Conservation (phyloP, 495 filamentous ascomycete species). For the Massariosphaeria phaeospora region DNA sequence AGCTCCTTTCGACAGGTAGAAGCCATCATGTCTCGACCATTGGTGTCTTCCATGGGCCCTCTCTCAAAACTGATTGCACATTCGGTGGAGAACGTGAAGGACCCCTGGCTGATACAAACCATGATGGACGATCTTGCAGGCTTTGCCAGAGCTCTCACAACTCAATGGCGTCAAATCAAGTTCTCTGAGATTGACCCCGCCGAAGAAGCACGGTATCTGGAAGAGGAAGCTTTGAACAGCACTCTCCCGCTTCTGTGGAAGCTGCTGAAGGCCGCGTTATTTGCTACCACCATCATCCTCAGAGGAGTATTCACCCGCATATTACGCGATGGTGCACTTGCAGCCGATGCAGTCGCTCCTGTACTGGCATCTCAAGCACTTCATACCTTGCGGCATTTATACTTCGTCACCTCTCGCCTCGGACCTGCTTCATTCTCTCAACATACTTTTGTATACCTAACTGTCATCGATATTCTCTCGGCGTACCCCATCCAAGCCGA, state of each 20-base stretch:
- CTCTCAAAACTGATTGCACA: conserved; percentile 72
- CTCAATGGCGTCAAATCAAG: conserved; percentile 82
- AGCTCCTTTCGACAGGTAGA: conserved; percentile 47
- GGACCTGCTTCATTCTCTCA: conserved; percentile 71
- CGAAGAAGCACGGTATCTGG: conserved; percentile 65
- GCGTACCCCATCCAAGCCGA: conserved; percentile 65
- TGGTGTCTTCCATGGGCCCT: conserved; percentile 72
- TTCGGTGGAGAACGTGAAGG: conserved; percentile 59
- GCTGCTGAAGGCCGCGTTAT: conserved; percentile 73
- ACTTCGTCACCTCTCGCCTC: conserved; percentile 79
- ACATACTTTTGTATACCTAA: conserved; percentile 77
- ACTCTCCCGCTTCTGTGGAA: conserved; percentile 80
- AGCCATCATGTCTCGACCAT: conserved; percentile 52
- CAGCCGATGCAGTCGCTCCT: conserved; percentile 57
- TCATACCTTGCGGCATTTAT: conserved; percentile 72
- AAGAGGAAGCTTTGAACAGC: conserved; percentile 59
- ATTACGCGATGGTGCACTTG: conserved; percentile 52
- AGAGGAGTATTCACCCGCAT: conserved; percentile 67
- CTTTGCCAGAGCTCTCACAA: conserved; percentile 65
- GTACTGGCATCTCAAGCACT: conserved; percentile 71
- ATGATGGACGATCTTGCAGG: conserved; percentile 65
- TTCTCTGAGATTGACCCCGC: conserved; percentile 76
- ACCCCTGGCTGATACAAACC: conserved; percentile 57
- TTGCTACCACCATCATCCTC: conserved; percentile 69
- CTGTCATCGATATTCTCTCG: conserved; percentile 82